Percentiles rank a stretch among this genome's conserved stretches.
Evolutionary conservation across 768 basidiomycete species (phyloP).

Genomic region (Tricholoma sp.): DNA sequence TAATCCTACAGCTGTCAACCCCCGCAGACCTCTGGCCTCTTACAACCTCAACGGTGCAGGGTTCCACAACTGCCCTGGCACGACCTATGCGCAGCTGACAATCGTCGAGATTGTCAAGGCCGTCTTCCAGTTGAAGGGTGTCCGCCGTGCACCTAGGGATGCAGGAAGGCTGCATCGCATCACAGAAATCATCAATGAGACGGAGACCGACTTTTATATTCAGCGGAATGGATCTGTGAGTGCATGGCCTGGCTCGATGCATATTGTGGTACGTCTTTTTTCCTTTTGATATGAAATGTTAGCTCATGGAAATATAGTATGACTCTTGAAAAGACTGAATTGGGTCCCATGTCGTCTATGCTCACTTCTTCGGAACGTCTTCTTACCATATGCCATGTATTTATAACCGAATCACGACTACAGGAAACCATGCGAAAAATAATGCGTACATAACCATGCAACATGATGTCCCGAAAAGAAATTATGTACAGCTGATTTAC

Average conservation of each 20-base stretch:
- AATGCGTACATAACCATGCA: too few relatives aligned
- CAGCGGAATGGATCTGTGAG: conserved; percentile 28
- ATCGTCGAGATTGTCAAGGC: conserved; percentile 40
- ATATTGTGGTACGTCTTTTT: conserved; percentile 23
- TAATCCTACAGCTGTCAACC: conserved; percentile 34
- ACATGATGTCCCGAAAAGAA: too few relatives aligned
- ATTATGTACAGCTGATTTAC: too few relatives aligned
- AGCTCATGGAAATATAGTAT: background rate
- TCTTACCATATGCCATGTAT: too few relatives aligned
- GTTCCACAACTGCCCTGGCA: conserved; percentile 39
- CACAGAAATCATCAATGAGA: conserved; percentile 24
- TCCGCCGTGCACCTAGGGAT: conserved; percentile 41
- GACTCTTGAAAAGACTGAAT: background rate
- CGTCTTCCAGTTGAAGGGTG: conserved; percentile 38
- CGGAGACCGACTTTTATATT: conserved; percentile 31
- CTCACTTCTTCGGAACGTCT: too few relatives aligned
- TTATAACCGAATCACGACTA: too few relatives aligned
- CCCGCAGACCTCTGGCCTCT: conserved; percentile 25
- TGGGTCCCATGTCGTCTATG: too few relatives aligned
- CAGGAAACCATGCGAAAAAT: too few relatives aligned
- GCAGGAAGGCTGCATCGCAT: conserved; percentile 34
- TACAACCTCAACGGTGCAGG: conserved; percentile 30
- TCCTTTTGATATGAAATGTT: background rate
- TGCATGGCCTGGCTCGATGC: conserved; percentile 34
- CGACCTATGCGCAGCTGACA: conserved; percentile 29